These are phyloP conservation scores for Aureococcus anophagefferens DNA, from an alignment of 108 stramenopile species.

Conservation along the genomic window DNA sequence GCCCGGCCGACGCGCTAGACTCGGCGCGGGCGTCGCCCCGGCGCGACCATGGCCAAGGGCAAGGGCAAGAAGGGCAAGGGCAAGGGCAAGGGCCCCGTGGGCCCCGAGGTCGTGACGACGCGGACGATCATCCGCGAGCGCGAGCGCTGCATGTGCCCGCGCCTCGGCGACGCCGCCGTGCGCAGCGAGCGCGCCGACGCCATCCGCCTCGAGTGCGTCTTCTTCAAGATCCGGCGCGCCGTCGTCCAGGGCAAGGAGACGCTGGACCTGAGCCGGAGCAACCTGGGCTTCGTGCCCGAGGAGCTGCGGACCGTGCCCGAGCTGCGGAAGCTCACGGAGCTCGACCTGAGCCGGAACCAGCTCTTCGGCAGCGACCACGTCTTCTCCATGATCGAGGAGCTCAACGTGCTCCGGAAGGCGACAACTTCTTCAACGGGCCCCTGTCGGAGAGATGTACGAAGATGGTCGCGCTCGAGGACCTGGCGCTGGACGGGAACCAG, in stretches of 20 bases:
- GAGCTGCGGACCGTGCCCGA: conserved; percentile 15
- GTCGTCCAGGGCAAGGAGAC: conserved; percentile 12
- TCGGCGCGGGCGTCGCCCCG: too few species aligned
- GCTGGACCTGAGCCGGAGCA: conserved; percentile 15
- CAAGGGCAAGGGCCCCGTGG: conserved; percentile 7
- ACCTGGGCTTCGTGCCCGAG: conserved; percentile 23
- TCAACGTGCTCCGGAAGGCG: conserved; percentile 22
- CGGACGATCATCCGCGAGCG: conserved; percentile 25
- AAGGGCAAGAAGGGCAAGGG: conserved; percentile 26
- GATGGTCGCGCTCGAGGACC: conserved; percentile 19
- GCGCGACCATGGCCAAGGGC: conserved; percentile 1
- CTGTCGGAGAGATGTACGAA: conserved; percentile 17
- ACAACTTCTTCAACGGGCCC: conserved; percentile 36
- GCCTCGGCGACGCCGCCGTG: conserved; percentile 33
- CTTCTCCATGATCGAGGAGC: conserved; percentile 13
- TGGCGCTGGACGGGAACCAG: conserved; percentile 36
- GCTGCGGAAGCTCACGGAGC: conserved; percentile 11
- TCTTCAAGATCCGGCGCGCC: conserved; percentile 13
- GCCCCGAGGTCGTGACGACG: conserved; percentile 27
- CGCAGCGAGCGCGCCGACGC: conserved; percentile 18
- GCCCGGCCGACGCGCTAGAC: too few species aligned
- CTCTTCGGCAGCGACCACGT: conserved; percentile 29
- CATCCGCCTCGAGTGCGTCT: conserved; percentile 21
- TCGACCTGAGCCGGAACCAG: conserved; percentile 28
- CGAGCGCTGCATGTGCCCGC: conserved; percentile 33